A percentile compares a stretch with the other conserved stretches of the same genome.
phyloP scores from a whole-genome alignment of 345 rosid species.

The Rhizophora apiculata region DNA sequence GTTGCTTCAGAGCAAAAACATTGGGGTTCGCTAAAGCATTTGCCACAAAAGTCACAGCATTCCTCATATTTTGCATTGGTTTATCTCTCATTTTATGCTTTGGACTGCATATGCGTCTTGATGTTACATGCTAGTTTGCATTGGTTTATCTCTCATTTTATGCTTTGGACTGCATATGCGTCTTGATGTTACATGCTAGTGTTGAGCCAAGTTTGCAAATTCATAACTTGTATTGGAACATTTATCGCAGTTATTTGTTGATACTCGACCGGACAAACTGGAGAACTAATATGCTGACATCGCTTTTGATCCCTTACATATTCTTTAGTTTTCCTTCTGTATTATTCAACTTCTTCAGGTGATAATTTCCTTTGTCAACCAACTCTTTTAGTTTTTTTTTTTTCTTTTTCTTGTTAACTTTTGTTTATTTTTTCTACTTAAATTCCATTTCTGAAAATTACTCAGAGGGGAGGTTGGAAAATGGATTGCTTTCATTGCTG shows the following conservation, averaged over 20 bases:
- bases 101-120: background rate
- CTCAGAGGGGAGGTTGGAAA: conserved; percentile 78
- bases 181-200: background rate
- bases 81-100: background rate
- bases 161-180: background rate
- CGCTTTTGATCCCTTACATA: conserved; percentile 83
- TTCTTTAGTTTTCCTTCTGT: conserved; percentile 71
- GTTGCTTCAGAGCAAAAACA: background rate
- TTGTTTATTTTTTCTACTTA: background rate
- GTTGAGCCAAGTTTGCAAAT: background rate
- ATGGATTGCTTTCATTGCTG: conserved; percentile 79
- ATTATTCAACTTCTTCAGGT: conserved; percentile 77
- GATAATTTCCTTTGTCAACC: conserved; percentile 7
- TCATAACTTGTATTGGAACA: background rate
- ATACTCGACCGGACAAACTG: conserved; percentile 90
- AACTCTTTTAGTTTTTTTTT: background rate
- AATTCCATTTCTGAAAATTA: background rate
- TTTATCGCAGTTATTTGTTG: conserved; percentile 63
- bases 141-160: background rate
- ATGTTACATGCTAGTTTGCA: conserved; percentile 1
- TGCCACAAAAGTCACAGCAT: too few species aligned
- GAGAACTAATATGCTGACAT: conserved; percentile 89
- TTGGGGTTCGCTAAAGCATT: background rate
- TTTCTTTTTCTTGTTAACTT: background rate
- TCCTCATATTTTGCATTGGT: background rate